Base-by-base conservation (phyloP, 2,329 filamentous ascomycete species). In the Arthroderma sp. region DNA sequence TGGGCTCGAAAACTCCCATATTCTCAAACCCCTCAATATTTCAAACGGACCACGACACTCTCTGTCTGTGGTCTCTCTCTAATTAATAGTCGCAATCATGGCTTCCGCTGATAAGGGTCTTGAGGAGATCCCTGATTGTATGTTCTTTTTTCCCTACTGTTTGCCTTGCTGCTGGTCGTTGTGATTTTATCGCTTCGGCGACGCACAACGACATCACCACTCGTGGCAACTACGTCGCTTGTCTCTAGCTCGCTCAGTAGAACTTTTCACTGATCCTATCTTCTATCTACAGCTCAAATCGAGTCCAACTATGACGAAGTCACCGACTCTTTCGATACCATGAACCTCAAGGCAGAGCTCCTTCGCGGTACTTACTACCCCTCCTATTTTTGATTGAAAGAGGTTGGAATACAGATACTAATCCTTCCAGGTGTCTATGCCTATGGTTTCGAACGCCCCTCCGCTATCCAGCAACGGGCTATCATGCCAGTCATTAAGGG, bases 251-350 rank as follows among this genome's bases (percentile, higher is more conserved):
- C 8, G 27, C 29, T n/a, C 39, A 41, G 29, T 10, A 11, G 29
- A 7, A 32, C 15, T 22, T 22, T 22, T 22, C 15, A 22, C 15
- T 22, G 32, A 34, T 34, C 32, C 8, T 34, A 34, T 34, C 32
- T 34, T 34, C 11, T 34, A 9, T 34, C 3, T 66, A 62, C 68
- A 94, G 89, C 83, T 72, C 87, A 94, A 76, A 98, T 98, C 78
- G 93, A 98, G 80, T 94, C 88, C 68, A 98, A 98, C 86, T 98
- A 96, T 76, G 91, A 98, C 79, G 88, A 96, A 80, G 88, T 89
- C 64, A 89, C 91, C 71, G 93, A 98, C 74, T 94, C 87, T 51
- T 98, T 98, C 74, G 91, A 98, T 73, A 78, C 88, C 62, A 98
- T 98, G 91, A 82, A 81, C 73, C 80, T 98, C 64, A 94, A 93